Conservation (phyloP, 371 early-diverging fungal species). For the Thermomucor indicae-seudaticae region DNA sequence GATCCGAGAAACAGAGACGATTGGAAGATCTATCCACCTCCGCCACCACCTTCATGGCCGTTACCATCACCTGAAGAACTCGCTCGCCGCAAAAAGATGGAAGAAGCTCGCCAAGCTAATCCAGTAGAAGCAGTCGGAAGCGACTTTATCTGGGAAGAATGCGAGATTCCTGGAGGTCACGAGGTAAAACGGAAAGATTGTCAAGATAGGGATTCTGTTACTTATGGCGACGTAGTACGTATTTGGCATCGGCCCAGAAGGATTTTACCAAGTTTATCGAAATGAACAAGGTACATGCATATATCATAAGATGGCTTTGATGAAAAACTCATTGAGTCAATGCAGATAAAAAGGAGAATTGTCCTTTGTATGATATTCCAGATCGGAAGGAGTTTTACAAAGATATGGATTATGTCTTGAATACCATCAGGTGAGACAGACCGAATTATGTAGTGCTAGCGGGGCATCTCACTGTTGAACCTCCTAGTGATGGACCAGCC, state of each 20-base stretch:
- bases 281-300: constrained; percentile 14
- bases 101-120: constrained; percentile 47
- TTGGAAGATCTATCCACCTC: constrained; percentile 89
- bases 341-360: constrained; percentile 11
- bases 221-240: constrained; percentile 17
- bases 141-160: constrained; percentile 61
- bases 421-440: constrained; percentile 54
- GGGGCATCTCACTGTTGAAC: neutral
- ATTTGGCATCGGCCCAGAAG: constrained; percentile 25
- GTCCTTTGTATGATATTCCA: constrained; percentile 61
- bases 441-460: neutral
- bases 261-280: constrained; percentile 29
- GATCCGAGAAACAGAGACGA: constrained; percentile 80
- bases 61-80: constrained; percentile 43
- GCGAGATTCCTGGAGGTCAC: constrained; percentile 60
- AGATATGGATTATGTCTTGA: constrained; percentile 86
- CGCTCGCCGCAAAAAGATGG: constrained; percentile 33
- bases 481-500: constrained; percentile 87
- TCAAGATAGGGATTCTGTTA: neutral
- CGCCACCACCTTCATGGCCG: constrained; percentile 77
- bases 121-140: constrained; percentile 46
- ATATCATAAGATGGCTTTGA: neutral
- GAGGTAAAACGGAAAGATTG: constrained; percentile 17
- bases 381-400: constrained; percentile 81
- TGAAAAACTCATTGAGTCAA: neutral